Percentiles rank a stretch among this genome's conserved stretches.
phyloP scores from a whole-genome alignment of 2,329 filamentous ascomycete genomes.

The Oidium heveae region DNA sequence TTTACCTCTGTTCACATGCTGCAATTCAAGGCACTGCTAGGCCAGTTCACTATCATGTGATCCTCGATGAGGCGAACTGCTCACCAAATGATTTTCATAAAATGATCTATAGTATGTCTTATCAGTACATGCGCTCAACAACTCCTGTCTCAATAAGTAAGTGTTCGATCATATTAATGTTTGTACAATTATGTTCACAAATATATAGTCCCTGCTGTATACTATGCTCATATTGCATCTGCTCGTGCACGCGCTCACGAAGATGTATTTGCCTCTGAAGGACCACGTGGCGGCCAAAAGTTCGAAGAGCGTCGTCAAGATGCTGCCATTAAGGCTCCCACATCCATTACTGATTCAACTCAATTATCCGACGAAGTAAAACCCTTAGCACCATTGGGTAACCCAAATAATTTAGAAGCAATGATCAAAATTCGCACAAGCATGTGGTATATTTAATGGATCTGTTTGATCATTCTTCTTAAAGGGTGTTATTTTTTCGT shows the following conservation, averaged over 20 bases:
- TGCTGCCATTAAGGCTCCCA: conserved; percentile 2
- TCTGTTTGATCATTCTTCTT: background rate
- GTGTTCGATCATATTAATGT: conserved; percentile 18
- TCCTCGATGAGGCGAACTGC: conserved; percentile 55
- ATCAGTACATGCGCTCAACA: conserved; percentile 76
- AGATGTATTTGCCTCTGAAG: conserved; percentile 19
- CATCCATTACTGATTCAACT: conserved; percentile 7
- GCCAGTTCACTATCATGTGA: conserved; percentile 76
- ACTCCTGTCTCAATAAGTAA: conserved; percentile 50
- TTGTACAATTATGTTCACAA: conserved; percentile 1
- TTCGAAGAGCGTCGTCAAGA: conserved; percentile 12
- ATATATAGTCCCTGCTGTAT: conserved; percentile 44
- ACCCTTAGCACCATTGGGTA: conserved; percentile 11
- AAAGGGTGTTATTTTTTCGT: no score
- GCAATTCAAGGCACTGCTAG: conserved; percentile 88
- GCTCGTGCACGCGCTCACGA: conserved; percentile 59
- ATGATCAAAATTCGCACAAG: conserved; percentile 8
- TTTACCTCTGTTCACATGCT: conserved; percentile 34
- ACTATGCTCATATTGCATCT: conserved; percentile 83
- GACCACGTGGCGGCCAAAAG: conserved; percentile 20
- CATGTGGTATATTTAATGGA: conserved; percentile 14
- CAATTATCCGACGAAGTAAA: conserved; percentile 4
- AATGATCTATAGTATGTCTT: conserved; percentile 86
- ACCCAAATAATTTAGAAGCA: conserved; percentile 2
- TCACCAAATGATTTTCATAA: conserved; percentile 46